Evolutionary conservation across 768 basidiomycete genomes (phyloP), one percentile per base, ranked within the genome.

Genomic region (Astraeus odoratus): DNA sequence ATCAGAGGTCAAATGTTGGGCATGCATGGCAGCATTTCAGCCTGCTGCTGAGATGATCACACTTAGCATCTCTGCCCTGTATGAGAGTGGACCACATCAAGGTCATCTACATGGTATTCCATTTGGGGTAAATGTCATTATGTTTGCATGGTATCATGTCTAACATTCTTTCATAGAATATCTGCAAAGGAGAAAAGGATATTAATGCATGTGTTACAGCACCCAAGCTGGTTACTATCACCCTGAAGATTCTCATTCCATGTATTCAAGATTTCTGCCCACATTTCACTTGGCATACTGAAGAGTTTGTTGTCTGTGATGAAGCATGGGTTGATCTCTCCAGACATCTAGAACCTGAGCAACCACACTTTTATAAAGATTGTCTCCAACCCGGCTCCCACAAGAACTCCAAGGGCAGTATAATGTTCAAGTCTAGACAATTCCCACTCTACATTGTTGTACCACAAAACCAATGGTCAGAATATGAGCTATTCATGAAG

Each of bases 261-360:
- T n/a, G 25, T 5, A 24, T 50, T 6, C 12, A 16, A 1, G 19
- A 20, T 10, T 50, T 46, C 7, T 25, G 40, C 13, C n/a, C 34
- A 6, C n/a, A 13, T 8, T 50, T 50, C 24, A 1, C n/a, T 5
- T 50, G 49, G 49, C 23, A 30, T 18, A 1, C 19, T 8, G 19
- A 42, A 37, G 44, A 50, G 35, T 50, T 50, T 31, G 18, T 50
- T 12, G 27, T 50, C 8, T 25, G 22, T 27, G 44, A 50, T 31
- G 20, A 13, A 5, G 18, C 8, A 36, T 46, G 34, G 48, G 48
- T 50, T 4, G 49, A 50, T 33, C 49, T 50, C 9, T 12, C 34
- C 12, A 46, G 15, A 7, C 37, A 50, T 20, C 26, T 5, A 3
- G 18, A 9, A 2, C 27, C 2, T 5, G 10, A 13, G 12, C 9